Evolutionary conservation across 2,329 filamentous ascomycete species (phyloP).

Genomic region (Phaeoacremonium minimum): DNA sequence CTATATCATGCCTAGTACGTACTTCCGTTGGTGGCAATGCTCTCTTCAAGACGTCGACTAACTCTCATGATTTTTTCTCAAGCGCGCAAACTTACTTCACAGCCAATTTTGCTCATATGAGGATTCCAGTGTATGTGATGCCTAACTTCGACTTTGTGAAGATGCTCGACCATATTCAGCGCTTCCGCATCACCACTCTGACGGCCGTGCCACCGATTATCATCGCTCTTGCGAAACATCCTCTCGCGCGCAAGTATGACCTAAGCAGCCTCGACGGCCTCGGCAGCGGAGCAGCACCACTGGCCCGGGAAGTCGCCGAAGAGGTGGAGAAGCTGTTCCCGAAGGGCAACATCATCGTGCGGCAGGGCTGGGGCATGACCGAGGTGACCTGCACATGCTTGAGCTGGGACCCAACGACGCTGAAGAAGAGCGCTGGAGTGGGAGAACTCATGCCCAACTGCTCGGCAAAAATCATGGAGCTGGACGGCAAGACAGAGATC

Average conservation of each 20-base stretch:
- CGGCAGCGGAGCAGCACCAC: slow-evolving; percentile 65
- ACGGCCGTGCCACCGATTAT: slow-evolving; percentile 71
- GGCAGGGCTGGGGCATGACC: slow-evolving; percentile 86
- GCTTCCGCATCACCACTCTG: slow-evolving; percentile 63
- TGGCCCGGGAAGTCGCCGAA: slow-evolving; percentile 49
- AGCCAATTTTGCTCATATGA: slow-evolving; percentile 49
- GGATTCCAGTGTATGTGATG: slow-evolving; percentile 75
- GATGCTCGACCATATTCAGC: slow-evolving; percentile 65
- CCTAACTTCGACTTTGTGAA: slow-evolving; percentile 69
- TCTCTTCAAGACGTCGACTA: too few relatives aligned
- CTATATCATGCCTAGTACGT: slow-evolving; percentile 65
- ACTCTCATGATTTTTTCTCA: too few relatives aligned
- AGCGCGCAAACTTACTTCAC: too few relatives aligned
- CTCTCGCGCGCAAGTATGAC: slow-evolving; percentile 61
- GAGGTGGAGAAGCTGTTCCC: slow-evolving; percentile 56
- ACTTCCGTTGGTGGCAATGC: too few relatives aligned
- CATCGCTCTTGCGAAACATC: slow-evolving; percentile 68
- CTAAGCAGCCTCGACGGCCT: slow-evolving; percentile 59
- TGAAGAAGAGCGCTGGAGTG: slow-evolving; percentile 40
- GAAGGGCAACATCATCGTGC: slow-evolving; percentile 25
- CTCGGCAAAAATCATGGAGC: slow-evolving; percentile 61
- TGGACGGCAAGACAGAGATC: slow-evolving; percentile 47
- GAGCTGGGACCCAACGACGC: slow-evolving; percentile 53
- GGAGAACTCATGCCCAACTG: slow-evolving; percentile 68
- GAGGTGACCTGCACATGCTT: slow-evolving; percentile 71